Conservation (phyloP, 1,139 yeast species). For the Yamadazyma pseudoaaseri region DNA sequence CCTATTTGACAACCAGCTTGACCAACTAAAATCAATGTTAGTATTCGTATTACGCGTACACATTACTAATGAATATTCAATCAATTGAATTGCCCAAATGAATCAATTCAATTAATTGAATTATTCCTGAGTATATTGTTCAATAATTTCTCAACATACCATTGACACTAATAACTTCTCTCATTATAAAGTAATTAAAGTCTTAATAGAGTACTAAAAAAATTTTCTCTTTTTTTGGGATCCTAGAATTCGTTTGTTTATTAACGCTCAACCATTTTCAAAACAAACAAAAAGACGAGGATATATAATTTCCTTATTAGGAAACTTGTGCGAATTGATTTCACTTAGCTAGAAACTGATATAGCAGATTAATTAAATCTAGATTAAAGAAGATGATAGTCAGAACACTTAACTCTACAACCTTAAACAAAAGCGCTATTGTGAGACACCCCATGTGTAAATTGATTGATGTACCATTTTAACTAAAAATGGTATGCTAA, state of each 20-base stretch:
- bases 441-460: too few relatives aligned
- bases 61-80: neutral
- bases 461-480: too few relatives aligned
- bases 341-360: neutral
- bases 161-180: slow-evolving; percentile 92
- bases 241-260: slow-evolving; percentile 11
- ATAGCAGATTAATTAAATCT: too few relatives aligned
- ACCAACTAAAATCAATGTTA: slow-evolving; percentile 34
- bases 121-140: too few relatives aligned
- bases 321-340: slow-evolving; percentile 2
- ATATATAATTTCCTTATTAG: slow-evolving; percentile 7
- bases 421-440: too few relatives aligned
- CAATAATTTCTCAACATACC: too few relatives aligned
- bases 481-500: too few relatives aligned
- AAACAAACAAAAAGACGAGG: slow-evolving; percentile 14
- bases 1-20: slow-evolving; percentile 99
- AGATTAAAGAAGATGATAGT: too few relatives aligned
- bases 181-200: slow-evolving; percentile 43
- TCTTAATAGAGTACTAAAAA: slow-evolving; percentile 3
- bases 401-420: too few relatives aligned
- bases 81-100: neutral
- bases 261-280: slow-evolving; percentile 10
- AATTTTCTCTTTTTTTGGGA: slow-evolving; percentile 15
- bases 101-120: too few relatives aligned
- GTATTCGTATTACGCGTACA: slow-evolving; percentile 15